A percentile compares a stretch with the other conserved stretches of the same genome.
These are phyloP conservation scores for Guadua angustifolia DNA, from an alignment of 176 grass and related monocot genomes.

Conservation along the genomic window DNA sequence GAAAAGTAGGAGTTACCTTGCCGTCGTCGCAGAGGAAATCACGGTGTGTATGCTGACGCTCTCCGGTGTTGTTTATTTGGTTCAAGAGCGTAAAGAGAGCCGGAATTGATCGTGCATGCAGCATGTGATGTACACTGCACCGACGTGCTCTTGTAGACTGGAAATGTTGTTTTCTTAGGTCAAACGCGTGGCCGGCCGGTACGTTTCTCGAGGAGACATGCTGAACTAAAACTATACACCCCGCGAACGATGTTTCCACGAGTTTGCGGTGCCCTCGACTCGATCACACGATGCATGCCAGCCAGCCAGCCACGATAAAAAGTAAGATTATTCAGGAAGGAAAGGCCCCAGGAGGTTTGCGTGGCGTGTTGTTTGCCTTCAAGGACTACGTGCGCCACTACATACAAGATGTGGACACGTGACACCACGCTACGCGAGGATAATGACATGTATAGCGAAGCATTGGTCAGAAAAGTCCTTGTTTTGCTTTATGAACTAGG, in stretches of 20 bases:
- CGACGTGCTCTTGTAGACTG: not conserved
- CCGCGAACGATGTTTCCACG: constrained; percentile 15
- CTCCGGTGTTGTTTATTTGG: constrained; percentile 10
- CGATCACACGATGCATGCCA: not conserved
- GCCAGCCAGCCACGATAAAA: not conserved
- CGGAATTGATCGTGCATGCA: not conserved
- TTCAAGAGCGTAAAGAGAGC: not conserved
- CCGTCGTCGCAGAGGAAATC: constrained; percentile 28
- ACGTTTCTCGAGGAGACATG: not conserved
- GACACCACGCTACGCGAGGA: too few relatives aligned
- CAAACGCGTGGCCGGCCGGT: constrained; percentile 36
- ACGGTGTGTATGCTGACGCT: constrained; percentile 29
- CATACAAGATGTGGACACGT: not conserved
- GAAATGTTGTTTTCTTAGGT: constrained; percentile 33
- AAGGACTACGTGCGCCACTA: not conserved
- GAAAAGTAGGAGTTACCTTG: not conserved
- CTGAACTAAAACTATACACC: not conserved
- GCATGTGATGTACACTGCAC: not conserved
- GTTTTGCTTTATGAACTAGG: too few relatives aligned
- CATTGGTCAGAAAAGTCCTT: too few relatives aligned
- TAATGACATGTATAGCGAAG: too few relatives aligned
- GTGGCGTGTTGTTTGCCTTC: not conserved
- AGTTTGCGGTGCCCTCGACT: not conserved
- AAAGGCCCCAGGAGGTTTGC: not conserved
- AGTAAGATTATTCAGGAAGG: not conserved